Base-by-base conservation (phyloP, 345 rosid species). In the Populus euphratica region DNA sequence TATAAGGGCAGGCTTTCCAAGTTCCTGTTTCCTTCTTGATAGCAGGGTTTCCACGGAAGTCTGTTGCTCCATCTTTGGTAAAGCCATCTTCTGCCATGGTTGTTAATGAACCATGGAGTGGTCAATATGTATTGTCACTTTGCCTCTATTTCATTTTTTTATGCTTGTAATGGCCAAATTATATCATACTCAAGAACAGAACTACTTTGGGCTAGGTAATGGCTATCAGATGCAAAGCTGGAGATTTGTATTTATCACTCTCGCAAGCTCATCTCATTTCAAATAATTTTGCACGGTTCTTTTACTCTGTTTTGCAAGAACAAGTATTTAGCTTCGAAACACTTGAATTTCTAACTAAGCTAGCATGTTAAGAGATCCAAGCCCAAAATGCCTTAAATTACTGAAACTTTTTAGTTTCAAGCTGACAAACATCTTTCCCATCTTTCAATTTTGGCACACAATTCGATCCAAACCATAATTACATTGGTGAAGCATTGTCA, bases 1-100 rank as follows among this genome's bases (percentile, higher is more conserved):
- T 84, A 63, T 64, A 77, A 29, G 83, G 86, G 59, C 85, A 82
- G 2, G 86, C 88, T 82, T 86, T 87, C 85, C 87, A 82, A 36
- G 83, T 82, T 74, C 90, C 87, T 36, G 86, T 86, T 65, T 82
- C 68, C 29, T 74, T 77, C 76, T 77, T 84, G 52, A 76, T 14
- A 44, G 86, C 84, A 21, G 86, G 84, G 61, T 81, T 77, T 59
- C 86, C 85, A 1, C 65, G 66, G 72, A 72, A 80, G 74, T 87
- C 82, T 11, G 74, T 78, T 23, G 87, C 82, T 72, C 87, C 88
- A 73, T 86, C 84, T 66, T 77, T 81, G 6, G 85, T 77, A 29
- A 76, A 73, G 17, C 41, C 66, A 43, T 84, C 79, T 72, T 80
- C 81, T 75, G 81, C 86, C 31, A 70, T 82, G 85, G 74, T 81